Evolutionary conservation across 257 asterid genomes (phyloP), one percentile per base, ranked within the genome.

Genomic region (Lithospermum erythrorhizon): DNA sequence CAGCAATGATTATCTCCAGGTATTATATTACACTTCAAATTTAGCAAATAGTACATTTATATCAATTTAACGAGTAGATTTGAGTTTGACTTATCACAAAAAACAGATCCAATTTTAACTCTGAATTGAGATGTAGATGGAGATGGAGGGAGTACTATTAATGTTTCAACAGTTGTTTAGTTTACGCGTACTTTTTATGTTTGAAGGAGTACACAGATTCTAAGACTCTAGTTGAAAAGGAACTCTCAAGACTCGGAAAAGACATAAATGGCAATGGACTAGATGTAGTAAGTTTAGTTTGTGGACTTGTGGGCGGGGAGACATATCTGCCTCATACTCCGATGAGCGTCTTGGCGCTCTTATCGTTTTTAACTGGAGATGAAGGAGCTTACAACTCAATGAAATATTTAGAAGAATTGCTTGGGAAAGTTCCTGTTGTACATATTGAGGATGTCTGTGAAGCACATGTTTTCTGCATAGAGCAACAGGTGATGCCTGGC

Each of bases 241-340:
- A 56, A 23, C 37, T 56, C 19, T 7, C 24, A 30, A 24, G 13
- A 6, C 6, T 24, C 1, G 2, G 1, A 27, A 1, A 56, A 17
- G 30, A 56, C 37, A 23, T 6, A 22, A 60, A 21, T 49, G 16
- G 62, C 49, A 41, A 41, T 83, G 78, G 9, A 21, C 9, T 84
- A 20, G 66, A 75, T 35, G 93, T 79, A 35, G 87, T 80, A 47
- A 78, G 82, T 66, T 77, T 89, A 4, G 80, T 27, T 3, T 72
- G 78, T 56, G 93, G 84, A 55, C 75, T 84, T 35, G 89, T 84
- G 16, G 94, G 97, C 2, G 95, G 89, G 35, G 60, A 56, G 7
- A 73, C 83, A 15, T 14, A 71, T 52, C 79, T 72, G 19, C 64
- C 82, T 2, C 53, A 35, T 21, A 9, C 70, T n/a, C 14, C 86